Conservation (phyloP, 2,329 filamentous ascomycete species). For the Dactylellina parvicollis region DNA sequence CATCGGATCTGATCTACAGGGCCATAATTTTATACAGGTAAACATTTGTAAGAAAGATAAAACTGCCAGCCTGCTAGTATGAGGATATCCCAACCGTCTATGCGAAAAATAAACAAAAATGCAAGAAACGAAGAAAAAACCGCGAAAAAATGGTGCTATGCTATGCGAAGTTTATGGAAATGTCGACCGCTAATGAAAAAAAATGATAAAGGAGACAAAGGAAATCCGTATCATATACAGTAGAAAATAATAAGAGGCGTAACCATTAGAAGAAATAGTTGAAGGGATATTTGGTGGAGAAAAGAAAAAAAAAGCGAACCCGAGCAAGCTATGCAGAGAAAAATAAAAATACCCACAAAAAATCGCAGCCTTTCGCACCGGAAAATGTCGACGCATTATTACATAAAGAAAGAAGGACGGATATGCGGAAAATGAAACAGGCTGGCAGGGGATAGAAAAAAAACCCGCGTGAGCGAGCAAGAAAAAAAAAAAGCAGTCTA, state of each 20-base stretch:
- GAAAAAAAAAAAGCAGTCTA: constrained; percentile 26
- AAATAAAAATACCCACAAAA: constrained; percentile 35
- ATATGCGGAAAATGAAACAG: constrained; percentile 16
- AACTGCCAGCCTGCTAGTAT: constrained; percentile 42
- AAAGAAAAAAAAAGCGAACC: constrained; percentile 26
- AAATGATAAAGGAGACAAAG: constrained; percentile 20
- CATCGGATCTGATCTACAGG: constrained; percentile 49
- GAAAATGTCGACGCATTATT: constrained; percentile 45
- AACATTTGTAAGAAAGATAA: constrained; percentile 29
- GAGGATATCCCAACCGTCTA: constrained; percentile 51
- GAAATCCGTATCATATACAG: constrained; percentile 52
- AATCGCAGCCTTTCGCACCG: constrained; percentile 52
- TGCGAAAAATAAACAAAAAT: constrained; percentile 32
- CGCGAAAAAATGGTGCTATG: constrained; percentile 6
- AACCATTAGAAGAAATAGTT: constrained; percentile 43
- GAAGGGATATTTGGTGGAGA: constrained; percentile 15
- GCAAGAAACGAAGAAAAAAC: constrained; percentile 20
- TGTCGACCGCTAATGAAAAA: constrained; percentile 29
- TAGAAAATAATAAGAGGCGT: constrained; percentile 33
- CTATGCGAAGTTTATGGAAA: too few species aligned
- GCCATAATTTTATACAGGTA: constrained; percentile 20
- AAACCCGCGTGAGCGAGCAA: not conserved
- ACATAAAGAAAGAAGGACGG: constrained; percentile 25
- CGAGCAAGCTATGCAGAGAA: constrained; percentile 49
- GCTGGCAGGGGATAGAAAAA: not conserved